Evolutionary conservation across 139 green algal genomes (phyloP), one percentile per base, ranked within the genome.

Genomic region (Zygnema cylindricum): DNA sequence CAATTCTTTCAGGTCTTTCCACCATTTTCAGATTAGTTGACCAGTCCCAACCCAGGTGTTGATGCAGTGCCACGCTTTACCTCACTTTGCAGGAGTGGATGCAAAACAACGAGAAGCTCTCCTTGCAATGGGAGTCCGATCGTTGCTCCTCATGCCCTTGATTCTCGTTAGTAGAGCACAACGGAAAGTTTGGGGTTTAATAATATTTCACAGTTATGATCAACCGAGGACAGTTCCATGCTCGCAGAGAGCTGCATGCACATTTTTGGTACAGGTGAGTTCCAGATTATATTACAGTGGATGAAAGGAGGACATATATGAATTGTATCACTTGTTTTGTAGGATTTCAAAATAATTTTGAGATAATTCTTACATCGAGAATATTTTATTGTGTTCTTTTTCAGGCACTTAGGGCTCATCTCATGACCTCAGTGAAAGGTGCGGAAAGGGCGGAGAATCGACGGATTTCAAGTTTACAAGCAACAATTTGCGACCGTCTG

Each of bases 401-500:
- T 33, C 32, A 87, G 82, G 82, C 82, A 25, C 55, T 87, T 30
- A 82, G 43, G 11, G 82, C 82, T 39, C 82, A 87, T 55, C 82
- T 87, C 21, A 39, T 42, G 11, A 87, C 82, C n/a, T 39, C 43
- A 43, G 42, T 87, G 82, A 87, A 87, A 71, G 69, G 36, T 21
- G 55, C 43, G 32, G 82, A 87, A 35, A 41, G 82, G 3, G 42
- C n/a, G n/a, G 82, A 82, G 55, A 39, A 82, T n/a, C 82, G 82
- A 16, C 82, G 57, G 25, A 82, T 83, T 39, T 41, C 43, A 43
- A 71, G 63, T n/a, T 33, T 87, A 55, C 82, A 87, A 55, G 77
- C 82, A 33, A 36, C 36, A 39, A 87, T 87, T 55, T 87, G 82
- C 69, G 82, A 87, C 82, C 82, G 57, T 23, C 82, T 87, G 25